Percentiles rank a stretch among this genome's conserved stretches.
Evolutionary conservation across 2,329 filamentous ascomycete species (phyloP).

Genomic region (Cladosporium halotolerans): DNA sequence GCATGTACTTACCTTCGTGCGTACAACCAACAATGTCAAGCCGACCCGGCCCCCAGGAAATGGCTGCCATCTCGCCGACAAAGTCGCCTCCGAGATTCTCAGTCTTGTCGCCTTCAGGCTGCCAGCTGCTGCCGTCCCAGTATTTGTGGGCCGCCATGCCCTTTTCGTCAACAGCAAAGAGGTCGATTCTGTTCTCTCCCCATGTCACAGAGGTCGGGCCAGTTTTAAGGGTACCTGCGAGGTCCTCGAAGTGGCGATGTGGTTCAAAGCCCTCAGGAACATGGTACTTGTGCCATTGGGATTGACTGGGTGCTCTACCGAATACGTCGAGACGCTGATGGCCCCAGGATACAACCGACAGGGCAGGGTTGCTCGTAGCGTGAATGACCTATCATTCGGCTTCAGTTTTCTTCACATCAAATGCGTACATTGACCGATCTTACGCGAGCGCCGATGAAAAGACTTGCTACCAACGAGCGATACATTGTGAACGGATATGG

Average conservation of each 20-base stretch:
- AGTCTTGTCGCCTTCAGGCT: neutral
- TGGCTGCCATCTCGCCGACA: neutral
- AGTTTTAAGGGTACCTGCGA: neutral
- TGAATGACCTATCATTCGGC: too few relatives aligned
- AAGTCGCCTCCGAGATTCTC: neutral
- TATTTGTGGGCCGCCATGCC: neutral
- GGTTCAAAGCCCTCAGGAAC: neutral
- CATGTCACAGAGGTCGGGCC: neutral
- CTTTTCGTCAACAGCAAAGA: neutral
- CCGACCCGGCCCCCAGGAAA: neutral
- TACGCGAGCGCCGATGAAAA: neutral
- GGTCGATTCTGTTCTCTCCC: neutral
- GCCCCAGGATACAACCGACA: neutral
- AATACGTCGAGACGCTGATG: neutral
- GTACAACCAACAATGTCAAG: neutral
- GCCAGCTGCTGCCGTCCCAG: neutral
- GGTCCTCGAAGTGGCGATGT: neutral
- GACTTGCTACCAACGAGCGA: neutral
- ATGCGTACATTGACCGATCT: neutral
- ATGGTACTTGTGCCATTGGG: neutral
- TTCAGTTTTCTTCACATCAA: neutral
- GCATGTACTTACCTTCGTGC: neutral
- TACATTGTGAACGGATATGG: neutral
- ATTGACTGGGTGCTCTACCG: neutral
- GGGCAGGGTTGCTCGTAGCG: neutral